These are phyloP conservation scores for Xanthoconium stramineum DNA, from an alignment of 768 basidiomycete genomes.

Conservation along the genomic window DNA sequence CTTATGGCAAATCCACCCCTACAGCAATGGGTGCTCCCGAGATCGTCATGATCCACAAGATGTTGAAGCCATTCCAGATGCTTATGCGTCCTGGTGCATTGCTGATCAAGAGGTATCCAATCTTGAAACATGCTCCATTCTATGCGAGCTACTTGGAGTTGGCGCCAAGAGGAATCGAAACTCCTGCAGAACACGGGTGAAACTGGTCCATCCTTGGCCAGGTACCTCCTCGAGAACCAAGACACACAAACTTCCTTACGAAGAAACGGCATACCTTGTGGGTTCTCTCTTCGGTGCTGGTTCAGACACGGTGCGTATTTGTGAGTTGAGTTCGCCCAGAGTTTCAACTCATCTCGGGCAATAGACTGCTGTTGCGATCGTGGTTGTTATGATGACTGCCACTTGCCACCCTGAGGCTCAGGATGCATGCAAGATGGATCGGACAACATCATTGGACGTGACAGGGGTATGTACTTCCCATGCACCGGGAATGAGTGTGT, in stretches of 20 bases:
- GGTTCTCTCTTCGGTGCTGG: constrained; percentile 68
- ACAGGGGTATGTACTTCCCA: constrained; percentile 20
- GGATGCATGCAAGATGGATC: constrained; percentile 50
- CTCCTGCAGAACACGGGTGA: constrained; percentile 30
- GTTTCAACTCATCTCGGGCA: background rate
- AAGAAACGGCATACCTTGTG: constrained; percentile 60
- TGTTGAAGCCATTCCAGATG: constrained; percentile 34
- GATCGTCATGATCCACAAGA: constrained; percentile 32
- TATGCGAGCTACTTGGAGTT: constrained; percentile 56
- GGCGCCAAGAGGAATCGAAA: constrained; percentile 52
- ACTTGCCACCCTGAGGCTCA: constrained; percentile 56
- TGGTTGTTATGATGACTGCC: constrained; percentile 53
- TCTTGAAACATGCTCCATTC: constrained; percentile 53
- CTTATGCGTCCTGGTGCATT: constrained; percentile 36
- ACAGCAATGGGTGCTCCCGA: constrained; percentile 30
- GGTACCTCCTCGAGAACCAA: constrained; percentile 57
- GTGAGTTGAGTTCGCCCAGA: background rate
- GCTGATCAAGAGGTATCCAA: constrained; percentile 35
- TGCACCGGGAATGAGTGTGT: background rate
- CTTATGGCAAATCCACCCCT: constrained; percentile 34
- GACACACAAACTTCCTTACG: constrained; percentile 49
- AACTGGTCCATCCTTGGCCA: constrained; percentile 46
- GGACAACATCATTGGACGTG: constrained; percentile 50
- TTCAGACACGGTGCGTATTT: constrained; percentile 48
- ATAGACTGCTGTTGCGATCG: constrained; percentile 55